Percentiles rank a stretch among this genome's conserved stretches.
Evolutionary conservation across 2,329 filamentous ascomycete genomes (phyloP).

Genomic region (Mollisiaceae sp.): DNA sequence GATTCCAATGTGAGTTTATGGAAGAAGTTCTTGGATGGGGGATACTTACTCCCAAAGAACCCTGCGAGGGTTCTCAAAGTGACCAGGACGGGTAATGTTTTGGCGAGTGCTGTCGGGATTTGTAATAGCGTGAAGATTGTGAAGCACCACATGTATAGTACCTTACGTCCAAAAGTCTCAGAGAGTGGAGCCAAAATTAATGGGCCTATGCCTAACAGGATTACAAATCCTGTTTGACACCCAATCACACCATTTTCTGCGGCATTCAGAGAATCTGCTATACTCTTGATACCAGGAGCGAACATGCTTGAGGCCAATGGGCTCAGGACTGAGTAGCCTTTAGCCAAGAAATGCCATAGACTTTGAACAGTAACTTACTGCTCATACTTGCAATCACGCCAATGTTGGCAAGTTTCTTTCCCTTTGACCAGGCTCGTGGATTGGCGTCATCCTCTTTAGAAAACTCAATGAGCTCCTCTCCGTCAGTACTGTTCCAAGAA

Average conservation of each 20-base stretch:
- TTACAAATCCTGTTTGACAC: slow-evolving; percentile 50
- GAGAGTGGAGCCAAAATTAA: slow-evolving; percentile 31
- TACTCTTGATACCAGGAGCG: slow-evolving; percentile 53
- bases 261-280: slow-evolving; percentile 53
- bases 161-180: slow-evolving; percentile 35
- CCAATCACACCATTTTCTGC: slow-evolving; percentile 59
- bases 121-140: slow-evolving; percentile 44
- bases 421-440: slow-evolving; percentile 35
- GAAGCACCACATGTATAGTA: slow-evolving; percentile 47
- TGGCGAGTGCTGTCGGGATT: slow-evolving; percentile 57
- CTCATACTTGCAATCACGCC: slow-evolving; percentile 37
- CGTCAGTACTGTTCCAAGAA: not conserved
- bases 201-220: slow-evolving; percentile 31
- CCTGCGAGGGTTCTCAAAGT: slow-evolving; percentile 61
- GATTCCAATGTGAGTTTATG: not conserved
- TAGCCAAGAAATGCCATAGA: not conserved
- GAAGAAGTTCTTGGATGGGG: not conserved
- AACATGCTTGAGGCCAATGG: slow-evolving; percentile 50
- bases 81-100: slow-evolving; percentile 54
- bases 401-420: slow-evolving; percentile 36
- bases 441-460: slow-evolving; percentile 34
- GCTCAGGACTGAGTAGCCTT: slow-evolving; percentile 23
- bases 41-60: slow-evolving; percentile 34
- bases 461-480: slow-evolving; percentile 21
- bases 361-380: slow-evolving; percentile 22